Base-by-base conservation (phyloP, 305 asterid species). In the Striga hermonthica region DNA sequence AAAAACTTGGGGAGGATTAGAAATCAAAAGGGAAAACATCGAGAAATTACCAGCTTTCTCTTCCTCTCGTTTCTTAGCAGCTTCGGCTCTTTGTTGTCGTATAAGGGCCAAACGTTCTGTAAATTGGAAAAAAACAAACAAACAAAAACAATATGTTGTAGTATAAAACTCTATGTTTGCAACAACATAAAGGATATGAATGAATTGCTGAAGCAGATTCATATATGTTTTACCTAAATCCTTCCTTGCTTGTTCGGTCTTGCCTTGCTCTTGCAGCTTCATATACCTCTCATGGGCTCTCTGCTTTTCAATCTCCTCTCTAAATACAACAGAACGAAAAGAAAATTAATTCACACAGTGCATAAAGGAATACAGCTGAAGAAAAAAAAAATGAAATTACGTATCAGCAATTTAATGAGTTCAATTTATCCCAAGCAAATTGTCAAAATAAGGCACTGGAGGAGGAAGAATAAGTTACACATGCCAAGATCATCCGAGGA, bases 241-340 rank as follows among this genome's bases (percentile, higher is more conserved):
- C 76, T 92, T 92, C 85, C 56, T 87, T 37, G 98, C 87, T 76
- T 87, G 95, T 0, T 92, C 98, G 4, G 98, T 92, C 81, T 92
- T 92, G 60, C 98, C 98, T 82, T 92, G 97, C 76, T 92, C 98
- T 82, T 89, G 98, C 71, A 92, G 86, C 87, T 72, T 84, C 98
- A 92, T 92, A 74, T 89, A 92, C 82, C 96, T 82, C 68, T 92
- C 98, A 67, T 90, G 98, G 58, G 98, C 91, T 75, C 70, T 74
- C 77, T 89, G 97, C 74, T 61, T 92, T 79, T 92, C 98, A 68
- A 92, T 84, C 87, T 89, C 98, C 83, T 92, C 98, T 76, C 98
- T 92, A 67, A 34, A 50, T 50, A 79, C 65, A 70, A 38, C 15
- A 72, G 10, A 35, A 62, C 28, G 61, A 71, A 34, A 7, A 45